A percentile compares a stretch with the other conserved stretches of the same genome.
Evolutionary conservation across 192 early-diverging fungal genomes (phyloP).

Genomic region (Podila horticola): DNA sequence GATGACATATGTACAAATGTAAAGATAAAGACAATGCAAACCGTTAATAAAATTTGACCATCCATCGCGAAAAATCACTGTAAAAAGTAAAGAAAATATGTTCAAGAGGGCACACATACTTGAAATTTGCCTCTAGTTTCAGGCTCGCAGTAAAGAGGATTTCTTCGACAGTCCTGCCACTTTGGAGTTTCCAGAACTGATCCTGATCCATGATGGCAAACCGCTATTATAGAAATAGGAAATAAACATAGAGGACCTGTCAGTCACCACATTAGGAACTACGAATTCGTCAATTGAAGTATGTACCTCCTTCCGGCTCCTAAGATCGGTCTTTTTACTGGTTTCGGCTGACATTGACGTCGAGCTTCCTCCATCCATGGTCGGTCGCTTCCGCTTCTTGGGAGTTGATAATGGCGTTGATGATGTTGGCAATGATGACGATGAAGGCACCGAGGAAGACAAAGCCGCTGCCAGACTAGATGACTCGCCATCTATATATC

Average conservation of each 20-base stretch:
- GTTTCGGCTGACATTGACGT: too few relatives aligned
- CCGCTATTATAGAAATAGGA: constrained; percentile 31
- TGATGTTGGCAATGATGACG: background rate
- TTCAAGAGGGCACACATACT: constrained; percentile 2
- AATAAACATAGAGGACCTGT: constrained; percentile 6
- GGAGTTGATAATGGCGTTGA: background rate
- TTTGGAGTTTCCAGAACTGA: constrained; percentile 35
- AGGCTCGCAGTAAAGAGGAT: constrained; percentile 11
- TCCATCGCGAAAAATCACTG: too few relatives aligned
- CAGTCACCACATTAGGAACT: background rate
- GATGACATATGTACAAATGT: background rate
- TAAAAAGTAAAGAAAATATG: background rate
- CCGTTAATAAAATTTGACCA: background rate
- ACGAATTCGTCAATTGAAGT: background rate
- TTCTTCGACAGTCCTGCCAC: constrained; percentile 33
- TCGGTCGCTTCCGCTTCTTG: background rate
- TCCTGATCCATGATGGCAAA: constrained; percentile 33
- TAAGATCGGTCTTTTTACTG: background rate
- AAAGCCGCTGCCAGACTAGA: background rate
- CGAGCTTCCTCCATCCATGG: background rate
- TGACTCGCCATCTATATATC: background rate
- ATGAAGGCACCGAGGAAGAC: background rate
- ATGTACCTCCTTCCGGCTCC: background rate
- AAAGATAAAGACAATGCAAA: background rate
- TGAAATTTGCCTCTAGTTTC: constrained; percentile 23